Base-by-base conservation (phyloP, 148 eudicot species). In the Camellia lanceoleosa region DNA sequence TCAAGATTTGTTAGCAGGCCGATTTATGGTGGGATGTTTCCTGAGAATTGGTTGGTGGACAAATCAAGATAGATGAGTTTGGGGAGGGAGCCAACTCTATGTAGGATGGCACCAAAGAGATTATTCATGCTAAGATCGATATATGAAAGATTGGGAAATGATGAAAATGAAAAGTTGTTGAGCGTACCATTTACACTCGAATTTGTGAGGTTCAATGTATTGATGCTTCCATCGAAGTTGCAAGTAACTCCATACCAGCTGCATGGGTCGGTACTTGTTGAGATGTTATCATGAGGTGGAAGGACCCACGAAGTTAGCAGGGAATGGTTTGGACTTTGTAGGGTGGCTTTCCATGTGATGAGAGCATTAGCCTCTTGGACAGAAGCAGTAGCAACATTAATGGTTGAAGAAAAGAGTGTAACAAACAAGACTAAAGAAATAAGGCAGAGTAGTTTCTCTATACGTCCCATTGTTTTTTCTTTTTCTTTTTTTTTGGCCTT, bases 171-270 rank as follows among this genome's bases (percentile, higher is more conserved):
- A 64, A 87, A 84, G 77, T 64, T 71, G 11, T 78, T 0, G 23
- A 84, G 79, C 4, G 83, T 81, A 20, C 89, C 89, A 58, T 82
- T 81, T 72, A 86, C 65, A 8, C 83, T 86, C 11, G 80, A 82
- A 78, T 68, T 79, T 23, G 89, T 84, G 52, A 49, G 52, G 52
- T 49, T 49, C 52, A 49, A 49, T 49, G 6, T 4, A 49, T 82
- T 76, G 78, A 87, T 81, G 56, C 81, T 79, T 38, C 81, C 83
- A 79, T 84, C 60, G 2, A 6, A 5, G 63, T 79, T 74, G 62
- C 89, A 87, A 7, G 81, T 80, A 11, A 86, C 81, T 16, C 89
- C 89, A 60, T 83, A 72, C 87, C 87, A 87, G 52, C 76, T 70
- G 77, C 89, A 87, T 18, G 87, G 89, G 72, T 71, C 44, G 42